A percentile compares a stretch with the other conserved stretches of the same genome.
Conservation (phyloP, 495 filamentous ascomycete genomes). For the Entonaema liquescens region DNA sequence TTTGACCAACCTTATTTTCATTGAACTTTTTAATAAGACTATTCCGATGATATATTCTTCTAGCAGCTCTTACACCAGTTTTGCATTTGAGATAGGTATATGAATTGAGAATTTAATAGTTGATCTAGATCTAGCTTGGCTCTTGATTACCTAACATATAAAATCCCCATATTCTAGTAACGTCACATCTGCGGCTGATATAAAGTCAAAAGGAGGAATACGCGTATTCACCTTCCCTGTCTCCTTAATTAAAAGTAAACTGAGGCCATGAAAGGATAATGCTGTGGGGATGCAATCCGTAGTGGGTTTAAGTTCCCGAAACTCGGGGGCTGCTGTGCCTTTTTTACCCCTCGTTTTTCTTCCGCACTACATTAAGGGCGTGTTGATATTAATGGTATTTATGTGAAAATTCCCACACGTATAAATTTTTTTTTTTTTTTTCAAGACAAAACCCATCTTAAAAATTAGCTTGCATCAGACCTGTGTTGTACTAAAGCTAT, state of each 20-base stretch:
- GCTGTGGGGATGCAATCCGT: slow-evolving; percentile 18
- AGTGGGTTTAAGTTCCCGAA: slow-evolving; percentile 13
- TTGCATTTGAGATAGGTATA: too few relatives aligned
- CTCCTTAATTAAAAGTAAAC: neutral
- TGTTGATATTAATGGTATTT: neutral
- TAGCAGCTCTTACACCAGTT: too few relatives aligned
- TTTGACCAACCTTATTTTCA: neutral
- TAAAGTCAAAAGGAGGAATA: neutral
- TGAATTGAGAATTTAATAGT: neutral
- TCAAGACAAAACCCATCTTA: neutral
- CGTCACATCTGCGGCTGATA: neutral
- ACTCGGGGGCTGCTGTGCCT: slow-evolving; percentile 5
- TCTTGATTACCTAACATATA: neutral
- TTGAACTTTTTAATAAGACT: too few relatives aligned
- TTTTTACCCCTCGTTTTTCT: slow-evolving; percentile 9
- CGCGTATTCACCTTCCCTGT: neutral
- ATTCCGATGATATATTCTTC: too few relatives aligned
- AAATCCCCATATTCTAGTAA: neutral
- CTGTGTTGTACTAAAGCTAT: neutral
- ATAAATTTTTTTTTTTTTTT: too few relatives aligned
- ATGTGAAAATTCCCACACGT: neutral
- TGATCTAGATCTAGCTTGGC: neutral
- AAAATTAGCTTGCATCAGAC: neutral
- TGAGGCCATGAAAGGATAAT: neutral
- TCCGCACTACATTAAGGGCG: slow-evolving; percentile 18